phyloP scores from a whole-genome alignment of 352 stramenopile species.

The Pythium aristosporum region DNA sequence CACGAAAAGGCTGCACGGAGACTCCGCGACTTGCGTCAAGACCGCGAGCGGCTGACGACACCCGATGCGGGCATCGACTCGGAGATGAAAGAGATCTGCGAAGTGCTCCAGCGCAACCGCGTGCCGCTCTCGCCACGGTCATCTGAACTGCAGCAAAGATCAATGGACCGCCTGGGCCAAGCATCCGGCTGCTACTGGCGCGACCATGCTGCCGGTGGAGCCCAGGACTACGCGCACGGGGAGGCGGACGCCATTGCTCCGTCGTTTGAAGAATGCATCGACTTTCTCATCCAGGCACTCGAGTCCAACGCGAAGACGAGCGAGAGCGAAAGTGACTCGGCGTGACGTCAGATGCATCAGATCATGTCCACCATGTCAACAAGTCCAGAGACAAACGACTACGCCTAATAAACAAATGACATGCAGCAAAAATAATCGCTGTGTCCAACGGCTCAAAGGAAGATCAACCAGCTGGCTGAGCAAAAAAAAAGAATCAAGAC shows the following conservation, averaged over 20 bases:
- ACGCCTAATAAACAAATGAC: too few species aligned
- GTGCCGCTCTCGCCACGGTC: constrained; percentile 8
- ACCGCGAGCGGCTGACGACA: constrained; percentile 24
- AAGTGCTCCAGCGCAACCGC: constrained; percentile 11
- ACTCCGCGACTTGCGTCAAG: constrained; percentile 47
- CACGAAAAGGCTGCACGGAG: constrained; percentile 32
- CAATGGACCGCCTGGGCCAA: constrained; percentile 1
- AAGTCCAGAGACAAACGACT: too few species aligned
- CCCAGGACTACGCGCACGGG: background rate
- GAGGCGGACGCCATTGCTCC: background rate
- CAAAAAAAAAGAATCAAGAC: too few species aligned
- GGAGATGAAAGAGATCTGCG: constrained; percentile 16
- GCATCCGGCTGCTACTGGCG: background rate
- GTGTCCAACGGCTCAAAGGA: too few species aligned
- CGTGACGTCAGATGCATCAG: background rate
- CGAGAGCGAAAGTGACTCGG: background rate
- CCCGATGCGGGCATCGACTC: constrained; percentile 1
- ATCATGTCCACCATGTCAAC: too few species aligned
- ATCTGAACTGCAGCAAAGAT: background rate
- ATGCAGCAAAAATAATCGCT: too few species aligned
- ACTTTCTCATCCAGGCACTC: constrained; percentile 11
- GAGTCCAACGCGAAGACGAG: background rate
- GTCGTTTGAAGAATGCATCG: constrained; percentile 18
- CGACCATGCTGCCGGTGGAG: background rate
- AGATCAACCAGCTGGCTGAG: too few species aligned